Evolutionary conservation across 352 stramenopile species (phyloP), one percentile per base, ranked within the genome.

Genomic region (Globisporangium irregulare): DNA sequence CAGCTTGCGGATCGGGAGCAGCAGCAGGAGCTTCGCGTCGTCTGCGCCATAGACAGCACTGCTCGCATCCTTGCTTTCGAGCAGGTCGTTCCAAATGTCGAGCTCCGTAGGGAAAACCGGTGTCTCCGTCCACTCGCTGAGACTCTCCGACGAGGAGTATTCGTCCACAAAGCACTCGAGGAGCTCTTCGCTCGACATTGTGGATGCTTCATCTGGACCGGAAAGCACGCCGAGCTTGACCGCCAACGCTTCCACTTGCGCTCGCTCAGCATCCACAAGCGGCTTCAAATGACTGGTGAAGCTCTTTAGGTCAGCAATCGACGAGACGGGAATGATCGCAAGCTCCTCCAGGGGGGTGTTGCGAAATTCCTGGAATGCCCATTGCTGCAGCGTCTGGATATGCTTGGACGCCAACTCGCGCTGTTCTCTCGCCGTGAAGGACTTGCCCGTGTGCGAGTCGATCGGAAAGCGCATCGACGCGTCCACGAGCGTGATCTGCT

Each of bases 1-100:
- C n/a, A 99, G 80, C 76, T 98, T 99, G 15, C 93, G 95, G 36
- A 99, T 72, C 4, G 93, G 84, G 14, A 98, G 71, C 3, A 93
- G 1, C 1, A 76, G 77, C 22, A 86, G 79, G 61, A 91, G 41
- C 32, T 75, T 74, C 3, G 58, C 18, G 38, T 82, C 62, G 20
- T 77, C 71, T 25, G 91, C 77, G 4, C 65, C 68, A 59, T 83
- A 92, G 1, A 89, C 64, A 22, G 2, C 12, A 7, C 53, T 43
- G 38, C 59, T 54, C 7, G 7, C 29, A 66, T 73, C 34, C 8
- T 50, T 18, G 38, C 46, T 62, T 9, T 75, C 69, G 14, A 92
- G 66, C 62, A 92, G 67, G 29, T 81, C 70, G 72, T 86, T 86
- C 90, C 89, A 98, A 69, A 98, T 82, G 15, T 97, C 78, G n/a